phyloP scores from a whole-genome alignment of 2,329 filamentous ascomycete genomes.

The Neofusicoccum kwambonambiense region DNA sequence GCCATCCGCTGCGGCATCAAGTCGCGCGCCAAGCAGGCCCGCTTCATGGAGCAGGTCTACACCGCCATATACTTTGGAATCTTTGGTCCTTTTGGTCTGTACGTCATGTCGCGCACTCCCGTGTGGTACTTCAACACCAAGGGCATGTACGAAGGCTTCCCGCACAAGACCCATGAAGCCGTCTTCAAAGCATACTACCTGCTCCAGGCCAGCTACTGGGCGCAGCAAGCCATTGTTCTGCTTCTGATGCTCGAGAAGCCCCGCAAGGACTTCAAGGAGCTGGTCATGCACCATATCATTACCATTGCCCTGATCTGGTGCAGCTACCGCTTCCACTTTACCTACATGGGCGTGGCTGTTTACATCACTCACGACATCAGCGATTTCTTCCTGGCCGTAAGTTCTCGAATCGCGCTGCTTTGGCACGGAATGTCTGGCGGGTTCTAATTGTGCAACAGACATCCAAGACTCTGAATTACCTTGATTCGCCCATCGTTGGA shows the following conservation, averaged over 20 bases:
- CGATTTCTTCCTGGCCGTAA: constrained; percentile 91
- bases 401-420: constrained; percentile 31
- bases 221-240: constrained; percentile 87
- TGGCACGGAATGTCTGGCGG: neutral
- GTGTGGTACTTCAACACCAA: constrained; percentile 94
- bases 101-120: constrained; percentile 86
- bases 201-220: constrained; percentile 92
- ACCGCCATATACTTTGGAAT: constrained; percentile 86
- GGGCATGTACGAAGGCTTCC: constrained; percentile 87
- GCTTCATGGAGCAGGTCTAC: constrained; percentile 96
- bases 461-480: constrained; percentile 88
- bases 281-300: constrained; percentile 88
- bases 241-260: constrained; percentile 87
- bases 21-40: constrained; percentile 73
- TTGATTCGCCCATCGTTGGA: constrained; percentile 73
- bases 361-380: constrained; percentile 94
- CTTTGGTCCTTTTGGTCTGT: constrained; percentile 80
- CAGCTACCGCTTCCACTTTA: constrained; percentile 96
- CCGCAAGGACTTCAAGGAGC: constrained; percentile 90
- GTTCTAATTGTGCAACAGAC: constrained; percentile 54
- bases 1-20: constrained; percentile 68
- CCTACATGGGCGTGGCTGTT: constrained; percentile 88
- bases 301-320: constrained; percentile 78
- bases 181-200: constrained; percentile 95
- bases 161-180: constrained; percentile 76